phyloP scores from a whole-genome alignment of 768 basidiomycete genomes.

The Tylopilus cervinicoccineus region DNA sequence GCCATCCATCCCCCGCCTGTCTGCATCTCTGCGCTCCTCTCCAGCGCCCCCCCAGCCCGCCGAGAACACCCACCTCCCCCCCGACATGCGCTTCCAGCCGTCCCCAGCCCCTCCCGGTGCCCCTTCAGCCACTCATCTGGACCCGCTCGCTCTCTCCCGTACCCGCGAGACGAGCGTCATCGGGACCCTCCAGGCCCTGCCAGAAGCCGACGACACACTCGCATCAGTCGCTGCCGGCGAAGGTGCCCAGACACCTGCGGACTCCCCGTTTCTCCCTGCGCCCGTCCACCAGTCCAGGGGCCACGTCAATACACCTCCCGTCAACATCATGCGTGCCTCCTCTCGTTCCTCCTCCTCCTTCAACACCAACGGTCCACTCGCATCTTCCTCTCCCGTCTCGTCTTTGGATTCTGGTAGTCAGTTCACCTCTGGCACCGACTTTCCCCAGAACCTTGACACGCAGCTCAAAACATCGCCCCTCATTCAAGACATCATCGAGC shows the following conservation, averaged over 20 bases:
- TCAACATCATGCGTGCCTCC: constrained; percentile 31
- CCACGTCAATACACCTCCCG: constrained; percentile 44
- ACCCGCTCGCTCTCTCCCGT: constrained; percentile 40
- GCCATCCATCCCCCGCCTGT: constrained; percentile 52
- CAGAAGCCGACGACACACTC: constrained; percentile 53
- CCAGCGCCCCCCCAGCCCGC: constrained; percentile 55
- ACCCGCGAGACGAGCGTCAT: constrained; percentile 48
- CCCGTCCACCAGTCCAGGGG: constrained; percentile 38
- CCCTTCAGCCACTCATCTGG: constrained; percentile 46
- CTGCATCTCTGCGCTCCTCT: constrained; percentile 62
- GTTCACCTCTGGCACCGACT: constrained; percentile 46
- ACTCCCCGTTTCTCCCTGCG: constrained; percentile 37
- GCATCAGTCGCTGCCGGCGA: constrained; percentile 30
- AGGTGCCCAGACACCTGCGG: constrained; percentile 23
- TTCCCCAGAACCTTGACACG: constrained; percentile 53
- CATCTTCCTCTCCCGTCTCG: constrained; percentile 73
- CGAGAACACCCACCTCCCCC: constrained; percentile 18
- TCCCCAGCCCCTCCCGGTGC: constrained; percentile 38
- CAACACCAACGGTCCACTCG: constrained; percentile 42
- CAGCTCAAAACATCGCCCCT: constrained; percentile 75
- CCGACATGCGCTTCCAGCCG: constrained; percentile 31
- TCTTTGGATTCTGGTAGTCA: constrained; percentile 75
- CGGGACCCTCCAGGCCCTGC: constrained; percentile 48
- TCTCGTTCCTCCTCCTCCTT: constrained; percentile 42
- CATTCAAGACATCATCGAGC: constrained; percentile 72